A percentile compares a stretch with the other conserved stretches of the same genome.
phyloP scores from a whole-genome alignment of 1,139 yeast genomes.

The Taphrina wiesneri region DNA sequence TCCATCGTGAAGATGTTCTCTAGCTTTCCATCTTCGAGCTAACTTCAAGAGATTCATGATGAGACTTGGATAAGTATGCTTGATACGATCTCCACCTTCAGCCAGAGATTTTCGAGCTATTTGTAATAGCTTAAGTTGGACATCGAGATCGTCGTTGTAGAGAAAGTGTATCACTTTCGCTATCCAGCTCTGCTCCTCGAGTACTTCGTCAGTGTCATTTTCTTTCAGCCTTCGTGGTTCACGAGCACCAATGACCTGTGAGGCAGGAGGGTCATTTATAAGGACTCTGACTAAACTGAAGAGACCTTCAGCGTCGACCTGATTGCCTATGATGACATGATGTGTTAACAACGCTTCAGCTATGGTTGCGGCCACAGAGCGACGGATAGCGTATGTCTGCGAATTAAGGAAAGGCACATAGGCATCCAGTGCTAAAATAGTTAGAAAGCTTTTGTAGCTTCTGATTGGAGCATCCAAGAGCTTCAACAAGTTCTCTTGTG shows the following conservation, averaged over 20 bases:
- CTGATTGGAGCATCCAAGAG: constrained; percentile 62
- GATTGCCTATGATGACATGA: constrained; percentile 42
- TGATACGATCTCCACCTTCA: constrained; percentile 57
- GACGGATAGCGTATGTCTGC: constrained; percentile 48
- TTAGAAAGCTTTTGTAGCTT: constrained; percentile 46
- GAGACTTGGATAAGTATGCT: constrained; percentile 73
- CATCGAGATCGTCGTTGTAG: constrained; percentile 54
- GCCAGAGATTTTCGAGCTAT: constrained; percentile 58
- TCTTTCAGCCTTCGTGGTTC: constrained; percentile 39
- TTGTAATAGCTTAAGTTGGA: constrained; percentile 58
- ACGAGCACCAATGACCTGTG: constrained; percentile 19
- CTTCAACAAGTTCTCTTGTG: constrained; percentile 54
- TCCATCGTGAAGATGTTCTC: constrained; percentile 41
- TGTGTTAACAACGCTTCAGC: constrained; percentile 45
- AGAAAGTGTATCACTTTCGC: constrained; percentile 70
- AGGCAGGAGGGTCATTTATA: constrained; percentile 43
- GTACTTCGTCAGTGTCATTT: constrained; percentile 42
- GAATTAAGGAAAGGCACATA: constrained; percentile 47
- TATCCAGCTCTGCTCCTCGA: constrained; percentile 65
- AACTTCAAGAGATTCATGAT: constrained; percentile 61
- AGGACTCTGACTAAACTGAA: constrained; percentile 48
- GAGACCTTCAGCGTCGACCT: constrained; percentile 47
- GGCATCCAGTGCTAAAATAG: constrained; percentile 46
- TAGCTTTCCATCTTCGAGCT: constrained; percentile 53
- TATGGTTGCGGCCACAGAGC: constrained; percentile 46